Conservation (phyloP, 225 moss, liverwort and hornwort species). For the Pleurozium schreberi region DNA sequence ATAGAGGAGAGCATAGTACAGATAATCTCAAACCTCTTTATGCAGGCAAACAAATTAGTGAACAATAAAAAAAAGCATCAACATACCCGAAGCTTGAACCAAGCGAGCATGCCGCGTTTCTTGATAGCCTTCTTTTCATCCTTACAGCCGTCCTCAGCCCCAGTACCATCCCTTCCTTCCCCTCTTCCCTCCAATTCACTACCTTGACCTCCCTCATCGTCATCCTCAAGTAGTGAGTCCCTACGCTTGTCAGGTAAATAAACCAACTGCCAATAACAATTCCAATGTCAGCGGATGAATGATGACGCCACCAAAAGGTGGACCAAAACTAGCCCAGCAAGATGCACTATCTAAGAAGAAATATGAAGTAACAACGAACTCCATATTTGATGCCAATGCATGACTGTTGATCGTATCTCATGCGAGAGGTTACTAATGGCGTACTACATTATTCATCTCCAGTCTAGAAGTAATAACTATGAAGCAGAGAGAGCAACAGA, state of each 20-base stretch:
- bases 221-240: slow-evolving; percentile 74
- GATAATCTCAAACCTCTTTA: not conserved
- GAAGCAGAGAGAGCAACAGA: not conserved
- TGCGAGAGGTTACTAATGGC: not conserved
- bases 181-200: slow-evolving; percentile 47
- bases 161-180: slow-evolving; percentile 56
- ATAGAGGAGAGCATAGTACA: not conserved
- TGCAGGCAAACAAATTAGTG: not conserved
- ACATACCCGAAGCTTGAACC: slow-evolving; percentile 88
- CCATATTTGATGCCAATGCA: not conserved
- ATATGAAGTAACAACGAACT: not conserved
- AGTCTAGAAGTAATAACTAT: not conserved
- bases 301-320: not conserved
- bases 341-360: not conserved
- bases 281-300: not conserved
- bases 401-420: not conserved
- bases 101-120: slow-evolving; percentile 96
- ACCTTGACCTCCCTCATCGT: slow-evolving; percentile 65
- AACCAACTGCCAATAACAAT: slow-evolving; percentile 56
- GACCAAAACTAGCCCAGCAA: not conserved
- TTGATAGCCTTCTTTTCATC: slow-evolving; percentile 96
- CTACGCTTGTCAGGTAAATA: slow-evolving; percentile 94
- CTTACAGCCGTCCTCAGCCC: slow-evolving; percentile 58
- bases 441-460: not conserved
- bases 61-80: not conserved